Evolutionary conservation across 208 protist species (phyloP).

Genomic region (Acanthamoeba sp.): DNA sequence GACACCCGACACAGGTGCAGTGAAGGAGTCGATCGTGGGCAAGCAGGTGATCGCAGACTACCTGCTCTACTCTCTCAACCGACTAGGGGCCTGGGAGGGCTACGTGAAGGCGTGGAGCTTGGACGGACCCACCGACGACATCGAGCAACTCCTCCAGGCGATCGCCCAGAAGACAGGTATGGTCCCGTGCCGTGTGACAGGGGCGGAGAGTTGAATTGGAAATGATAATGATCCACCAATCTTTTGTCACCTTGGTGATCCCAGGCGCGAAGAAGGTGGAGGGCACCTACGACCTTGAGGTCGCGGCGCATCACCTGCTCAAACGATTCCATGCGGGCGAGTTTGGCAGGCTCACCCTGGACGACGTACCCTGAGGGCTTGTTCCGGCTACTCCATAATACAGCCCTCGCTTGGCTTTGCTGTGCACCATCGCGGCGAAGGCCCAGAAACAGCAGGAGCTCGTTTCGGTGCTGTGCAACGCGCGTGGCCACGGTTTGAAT

Average conservation of each 20-base stretch:
- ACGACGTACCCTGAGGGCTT: slow-evolving; percentile 28
- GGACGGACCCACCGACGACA: slow-evolving; percentile 28
- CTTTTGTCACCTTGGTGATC: not conserved
- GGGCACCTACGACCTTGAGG: slow-evolving; percentile 35
- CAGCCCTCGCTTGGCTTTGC: too few relatives aligned
- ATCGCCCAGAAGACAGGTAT: slow-evolving; percentile 7
- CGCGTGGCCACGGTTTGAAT: not conserved
- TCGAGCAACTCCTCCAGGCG: not conserved
- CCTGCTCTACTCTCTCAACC: slow-evolving; percentile 71
- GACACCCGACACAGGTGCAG: not conserved
- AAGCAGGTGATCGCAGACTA: slow-evolving; percentile 72
- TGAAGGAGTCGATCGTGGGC: slow-evolving; percentile 73
- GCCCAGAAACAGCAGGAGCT: not conserved
- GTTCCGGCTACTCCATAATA: not conserved
- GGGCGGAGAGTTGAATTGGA: too few relatives aligned
- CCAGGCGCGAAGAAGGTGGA: slow-evolving; percentile 33
- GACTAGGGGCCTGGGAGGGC: not conserved
- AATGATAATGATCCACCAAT: too few relatives aligned
- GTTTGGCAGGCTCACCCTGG: slow-evolving; percentile 61
- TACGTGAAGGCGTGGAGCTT: slow-evolving; percentile 24
- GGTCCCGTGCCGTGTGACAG: too few relatives aligned
- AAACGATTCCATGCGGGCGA: slow-evolving; percentile 12
- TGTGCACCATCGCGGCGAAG: too few relatives aligned
- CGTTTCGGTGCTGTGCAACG: not conserved
- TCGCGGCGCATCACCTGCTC: slow-evolving; percentile 32